These are phyloP conservation scores for Didymella lethalis DNA, from an alignment of 2,329 filamentous ascomycete genomes.

Conservation along the genomic window DNA sequence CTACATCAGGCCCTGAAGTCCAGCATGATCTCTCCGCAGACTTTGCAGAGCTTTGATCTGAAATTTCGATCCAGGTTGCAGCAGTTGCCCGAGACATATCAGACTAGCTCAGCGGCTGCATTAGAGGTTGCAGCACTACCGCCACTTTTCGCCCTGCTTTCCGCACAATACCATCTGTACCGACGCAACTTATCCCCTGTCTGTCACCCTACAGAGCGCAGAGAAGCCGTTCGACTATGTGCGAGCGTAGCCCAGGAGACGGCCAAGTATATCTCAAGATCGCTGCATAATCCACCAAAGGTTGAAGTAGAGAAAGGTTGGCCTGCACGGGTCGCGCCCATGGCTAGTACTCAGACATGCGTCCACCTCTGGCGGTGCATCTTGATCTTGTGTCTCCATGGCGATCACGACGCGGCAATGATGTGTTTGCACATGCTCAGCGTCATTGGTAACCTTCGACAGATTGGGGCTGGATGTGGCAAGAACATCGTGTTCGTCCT, in stretches of 20 bases:
- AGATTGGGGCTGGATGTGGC: conserved; percentile 79
- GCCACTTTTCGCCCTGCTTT: conserved; percentile 80
- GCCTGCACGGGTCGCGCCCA: conserved; percentile 67
- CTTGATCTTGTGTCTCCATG: conserved; percentile 78
- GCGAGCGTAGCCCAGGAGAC: conserved; percentile 79
- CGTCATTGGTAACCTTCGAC: conserved; percentile 73
- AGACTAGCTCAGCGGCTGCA: conserved; percentile 69
- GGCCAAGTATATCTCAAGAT: conserved; percentile 74
- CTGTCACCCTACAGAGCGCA: conserved; percentile 70
- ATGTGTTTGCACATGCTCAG: conserved; percentile 76
- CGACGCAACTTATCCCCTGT: conserved; percentile 84
- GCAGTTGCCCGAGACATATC: conserved; percentile 78
- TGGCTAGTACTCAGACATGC: conserved; percentile 77
- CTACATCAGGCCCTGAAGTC: conserved; percentile 75
- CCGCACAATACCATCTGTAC: conserved; percentile 83
- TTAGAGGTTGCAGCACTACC: conserved; percentile 78
- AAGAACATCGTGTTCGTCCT: conserved; percentile 85
- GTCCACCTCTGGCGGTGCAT: conserved; percentile 88
- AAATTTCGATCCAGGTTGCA: conserved; percentile 79
- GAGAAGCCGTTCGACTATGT: conserved; percentile 79
- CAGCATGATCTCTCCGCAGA: conserved; percentile 67
- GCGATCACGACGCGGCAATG: conserved; percentile 75
- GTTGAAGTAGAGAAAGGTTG: conserved; percentile 50
- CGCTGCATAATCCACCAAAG: conserved; percentile 58
- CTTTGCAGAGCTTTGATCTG: conserved; percentile 79